Evolutionary conservation across 768 basidiomycete species (phyloP), one percentile per base, ranked within the genome.

Genomic region (Lactarius tabidus): DNA sequence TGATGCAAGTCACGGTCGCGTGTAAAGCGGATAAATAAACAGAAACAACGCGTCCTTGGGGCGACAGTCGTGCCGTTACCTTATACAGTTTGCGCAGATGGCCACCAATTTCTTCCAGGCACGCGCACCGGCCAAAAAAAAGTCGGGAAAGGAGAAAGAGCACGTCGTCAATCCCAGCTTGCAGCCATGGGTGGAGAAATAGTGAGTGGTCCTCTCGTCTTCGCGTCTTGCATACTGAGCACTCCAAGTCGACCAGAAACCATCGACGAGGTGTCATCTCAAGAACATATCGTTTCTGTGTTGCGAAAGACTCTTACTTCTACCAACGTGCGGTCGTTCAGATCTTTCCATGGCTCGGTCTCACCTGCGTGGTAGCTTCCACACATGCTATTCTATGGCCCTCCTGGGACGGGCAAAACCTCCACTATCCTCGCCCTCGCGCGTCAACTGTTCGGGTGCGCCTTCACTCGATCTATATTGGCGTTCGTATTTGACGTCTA

Each of bases 331-430:
- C 62, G 78, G 66, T 57, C 17, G 8, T 48, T 54, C 51, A 54
- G 15, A 28, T 60, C 29, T 54, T 38, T 20, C 29, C 39, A 35
- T 36, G 62, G 26, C 35, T 61, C 60, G 41, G 43, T 62, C 51
- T 36, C 28, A 61, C 38, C 23, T 33, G 28, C 20, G 56, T n/a
- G 41, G 12, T 73, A 99, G 97, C 82, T 99, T 59, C 96, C 97
- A 6, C 97, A 99, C 73, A 98, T 98, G 95, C 80, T 99, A 55
- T 99, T 99, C 80, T 99, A 99, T 70, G 97, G 97, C 1, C 97
- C 97, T 35, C 97, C 97, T 18, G 97, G 97, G 36, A 98, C 96
- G 15, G 97, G 97, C 48, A 99, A 99, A 77, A 99, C 97, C 15
- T 96, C 93, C 48, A 98, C 97, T 1, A 98, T 99, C 70, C 86